Evolutionary conservation across 495 filamentous ascomycete species (phyloP).

Genomic region (Emericellopsis terricola): DNA sequence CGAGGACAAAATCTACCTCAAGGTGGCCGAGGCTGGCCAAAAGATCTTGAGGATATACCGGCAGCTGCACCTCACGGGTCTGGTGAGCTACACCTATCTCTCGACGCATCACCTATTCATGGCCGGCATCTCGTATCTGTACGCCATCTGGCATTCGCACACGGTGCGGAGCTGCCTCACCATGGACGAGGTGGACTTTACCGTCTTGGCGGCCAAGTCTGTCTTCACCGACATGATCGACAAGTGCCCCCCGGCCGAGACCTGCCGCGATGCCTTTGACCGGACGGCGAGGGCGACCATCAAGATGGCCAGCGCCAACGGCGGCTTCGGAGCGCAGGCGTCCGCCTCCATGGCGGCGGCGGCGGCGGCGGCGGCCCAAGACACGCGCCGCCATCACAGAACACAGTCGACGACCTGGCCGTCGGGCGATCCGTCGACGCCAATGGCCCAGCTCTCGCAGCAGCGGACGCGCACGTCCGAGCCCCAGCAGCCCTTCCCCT

Average conservation of each 20-base stretch:
- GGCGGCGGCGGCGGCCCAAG: neutral
- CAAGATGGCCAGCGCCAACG: conserved; percentile 73
- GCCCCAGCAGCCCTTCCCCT: conserved; percentile 2
- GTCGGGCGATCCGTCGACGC: conserved; percentile 2
- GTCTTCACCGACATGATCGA: conserved; percentile 23
- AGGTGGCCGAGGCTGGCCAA: conserved; percentile 87
- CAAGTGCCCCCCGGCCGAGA: conserved; percentile 23
- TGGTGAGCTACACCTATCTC: conserved; percentile 92
- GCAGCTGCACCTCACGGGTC: conserved; percentile 66
- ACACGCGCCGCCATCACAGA: neutral
- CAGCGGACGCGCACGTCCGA: neutral
- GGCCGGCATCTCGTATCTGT: conserved; percentile 92
- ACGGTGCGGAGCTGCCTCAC: conserved; percentile 68
- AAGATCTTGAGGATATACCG: conserved; percentile 82
- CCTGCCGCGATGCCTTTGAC: conserved; percentile 91
- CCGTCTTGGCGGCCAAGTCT: conserved; percentile 78
- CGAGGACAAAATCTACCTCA: conserved; percentile 78
- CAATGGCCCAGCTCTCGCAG: conserved; percentile 4
- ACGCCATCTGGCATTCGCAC: conserved; percentile 92
- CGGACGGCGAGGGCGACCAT: conserved; percentile 90
- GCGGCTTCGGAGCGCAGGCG: conserved; percentile 45
- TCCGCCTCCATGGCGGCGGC: conserved; percentile 3
- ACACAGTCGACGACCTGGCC: neutral
- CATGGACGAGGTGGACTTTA: conserved; percentile 91
- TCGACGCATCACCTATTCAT: conserved; percentile 97